Conservation (phyloP, 306 rosid species). For the Castanea crenata region DNA sequence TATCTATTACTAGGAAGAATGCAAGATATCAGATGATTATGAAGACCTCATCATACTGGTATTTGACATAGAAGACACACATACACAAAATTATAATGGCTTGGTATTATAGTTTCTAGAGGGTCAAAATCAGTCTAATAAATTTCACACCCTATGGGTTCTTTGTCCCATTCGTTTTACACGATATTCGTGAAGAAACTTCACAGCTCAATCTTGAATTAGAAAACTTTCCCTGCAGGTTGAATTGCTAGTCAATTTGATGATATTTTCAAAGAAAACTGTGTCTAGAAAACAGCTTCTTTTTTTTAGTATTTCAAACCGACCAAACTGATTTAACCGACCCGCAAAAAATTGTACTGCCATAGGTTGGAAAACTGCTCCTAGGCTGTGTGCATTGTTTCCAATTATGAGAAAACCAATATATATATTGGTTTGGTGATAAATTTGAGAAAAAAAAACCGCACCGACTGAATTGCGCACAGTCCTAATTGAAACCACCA, state of each 20-base stretch:
- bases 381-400: too few relatives aligned
- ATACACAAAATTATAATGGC: neutral
- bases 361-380: too few relatives aligned
- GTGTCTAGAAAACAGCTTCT: too few relatives aligned
- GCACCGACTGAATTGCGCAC: too few relatives aligned
- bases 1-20: neutral
- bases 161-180: constrained; percentile 1
- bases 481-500: rapidly evolving
- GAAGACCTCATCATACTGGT: constrained; percentile 21
- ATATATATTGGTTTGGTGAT: too few relatives aligned
- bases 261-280: neutral
- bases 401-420: too few relatives aligned
- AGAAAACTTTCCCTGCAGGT: neutral
- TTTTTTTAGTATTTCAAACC: too few relatives aligned
- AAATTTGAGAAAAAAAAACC: too few relatives aligned
- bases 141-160: neutral
- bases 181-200: constrained; percentile 24
- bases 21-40: constrained; percentile 14
- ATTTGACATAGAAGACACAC: neutral
- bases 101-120: constrained; percentile 26
- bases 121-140: constrained; percentile 21
- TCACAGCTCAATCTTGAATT: neutral
- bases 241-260: constrained; percentile 13
- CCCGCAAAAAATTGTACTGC: too few relatives aligned
- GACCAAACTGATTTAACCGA: too few relatives aligned